Evolutionary conservation across 176 grass and related monocot species (phyloP), one percentile per base, ranked within the genome.

Genomic region (Tuctoria greenei): DNA sequence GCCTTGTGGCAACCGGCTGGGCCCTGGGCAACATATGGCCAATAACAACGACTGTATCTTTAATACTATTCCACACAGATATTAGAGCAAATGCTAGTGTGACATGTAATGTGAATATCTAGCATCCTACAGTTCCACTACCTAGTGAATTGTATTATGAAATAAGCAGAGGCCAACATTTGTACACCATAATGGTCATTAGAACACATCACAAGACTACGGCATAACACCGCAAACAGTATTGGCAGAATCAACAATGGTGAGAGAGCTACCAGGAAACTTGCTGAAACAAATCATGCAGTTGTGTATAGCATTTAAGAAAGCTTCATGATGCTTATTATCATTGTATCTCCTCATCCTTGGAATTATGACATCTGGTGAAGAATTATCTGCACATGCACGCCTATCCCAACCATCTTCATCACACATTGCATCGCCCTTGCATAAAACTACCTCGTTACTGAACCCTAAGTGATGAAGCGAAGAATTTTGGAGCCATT

Each of bases 241-340:
- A 75, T 3, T 20, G 35, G 45, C 16, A 37, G n/a, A 72, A 71
- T 57, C 67, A 66, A 40, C 35, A 42, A 64, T 57, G 41, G 7
- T 34, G 40, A 66, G 34, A 67, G 5, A 62, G 27, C 79, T 79
- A 93, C 91, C 91, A 67, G 87, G 78, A 85, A 17, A 63, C 49
- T 90, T 65, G 72, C 55, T 85, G 52, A 93, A 87, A 86, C 91
- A 93, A 71, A 93, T 90, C 82, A 82, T 75, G 61, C 91, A 93
- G 58, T 85, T 69, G 72, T 90, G 87, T 34, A 90, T 68, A 75
- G 79, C 85, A 60, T 72, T 56, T 44, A 93, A 89, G 74, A 93
- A 90, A 60, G 81, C 81, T 87, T 93, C 84, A 72, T 82, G 87
- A 13, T 67, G 35, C 61, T 73, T 87, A 37, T 76, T 76, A 25